Evolutionary conservation across 1,139 yeast genomes (phyloP).

Genomic region (Pichia sp.): DNA sequence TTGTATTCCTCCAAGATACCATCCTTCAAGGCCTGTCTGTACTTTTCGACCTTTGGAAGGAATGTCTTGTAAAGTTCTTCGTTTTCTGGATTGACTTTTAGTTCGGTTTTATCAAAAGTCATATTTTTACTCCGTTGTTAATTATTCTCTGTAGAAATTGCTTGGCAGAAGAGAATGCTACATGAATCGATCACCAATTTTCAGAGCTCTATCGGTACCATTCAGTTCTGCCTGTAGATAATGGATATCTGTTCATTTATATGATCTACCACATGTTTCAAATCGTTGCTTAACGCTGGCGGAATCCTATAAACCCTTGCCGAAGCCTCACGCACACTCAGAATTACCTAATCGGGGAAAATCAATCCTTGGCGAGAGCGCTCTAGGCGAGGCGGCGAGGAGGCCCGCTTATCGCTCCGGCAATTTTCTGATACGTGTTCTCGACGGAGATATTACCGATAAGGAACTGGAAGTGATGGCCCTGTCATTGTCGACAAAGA

Average conservation of each 20-base stretch:
- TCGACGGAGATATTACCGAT: background rate
- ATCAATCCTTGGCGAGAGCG: background rate
- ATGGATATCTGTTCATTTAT: background rate
- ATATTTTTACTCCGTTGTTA: background rate
- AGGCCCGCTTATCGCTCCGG: background rate
- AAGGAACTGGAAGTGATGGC: background rate
- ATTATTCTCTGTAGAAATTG: background rate
- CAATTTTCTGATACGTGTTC: background rate
- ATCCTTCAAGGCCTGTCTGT: slow-evolving; percentile 18
- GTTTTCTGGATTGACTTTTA: slow-evolving; percentile 17
- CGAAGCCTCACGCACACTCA: background rate
- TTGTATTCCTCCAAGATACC: slow-evolving; percentile 25
- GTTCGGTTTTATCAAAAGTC: slow-evolving; percentile 2
- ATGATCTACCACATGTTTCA: background rate
- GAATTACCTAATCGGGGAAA: background rate
- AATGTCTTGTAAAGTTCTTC: slow-evolving; percentile 20
- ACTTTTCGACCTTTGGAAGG: slow-evolving; percentile 26
- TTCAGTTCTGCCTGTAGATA: background rate
- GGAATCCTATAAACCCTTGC: background rate
- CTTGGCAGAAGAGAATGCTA: too few relatives aligned
- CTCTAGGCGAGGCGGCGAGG: background rate
- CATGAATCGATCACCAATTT: too few relatives aligned
- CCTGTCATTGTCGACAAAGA: background rate
- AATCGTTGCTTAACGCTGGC: too few relatives aligned
- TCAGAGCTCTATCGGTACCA: background rate